Percentiles rank a stretch among this genome's conserved stretches.
phyloP scores from a whole-genome alignment of 306 rosid species.

The Datisca glomerata region DNA sequence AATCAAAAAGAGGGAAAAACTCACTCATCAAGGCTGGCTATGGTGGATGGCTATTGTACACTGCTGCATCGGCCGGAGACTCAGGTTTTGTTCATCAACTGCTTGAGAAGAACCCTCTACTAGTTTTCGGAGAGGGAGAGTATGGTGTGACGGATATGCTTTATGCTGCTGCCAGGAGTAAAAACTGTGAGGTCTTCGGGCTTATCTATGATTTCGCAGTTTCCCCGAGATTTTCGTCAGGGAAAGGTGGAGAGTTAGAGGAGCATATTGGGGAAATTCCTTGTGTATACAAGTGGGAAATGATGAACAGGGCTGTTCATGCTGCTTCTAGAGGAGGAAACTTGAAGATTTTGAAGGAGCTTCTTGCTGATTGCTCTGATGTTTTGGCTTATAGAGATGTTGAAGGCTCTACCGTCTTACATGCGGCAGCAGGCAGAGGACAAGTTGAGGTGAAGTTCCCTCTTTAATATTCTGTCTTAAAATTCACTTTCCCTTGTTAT shows the following conservation, averaged over 20 bases:
- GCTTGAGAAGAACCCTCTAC: slow-evolving; percentile 43
- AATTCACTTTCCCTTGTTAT: background rate
- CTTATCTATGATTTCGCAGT: slow-evolving; percentile 58
- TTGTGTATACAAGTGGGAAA: slow-evolving; percentile 67
- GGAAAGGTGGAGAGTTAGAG: slow-evolving; percentile 41
- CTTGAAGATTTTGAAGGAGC: slow-evolving; percentile 52
- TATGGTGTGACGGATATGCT: slow-evolving; percentile 63
- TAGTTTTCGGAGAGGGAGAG: slow-evolving; percentile 72
- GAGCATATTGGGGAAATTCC: slow-evolving; percentile 62
- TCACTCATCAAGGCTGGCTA: slow-evolving; percentile 75
- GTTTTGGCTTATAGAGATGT: slow-evolving; percentile 72
- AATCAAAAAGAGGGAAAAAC: slow-evolving; percentile 45
- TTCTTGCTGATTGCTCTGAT: slow-evolving; percentile 54
- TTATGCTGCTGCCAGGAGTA: slow-evolving; percentile 60
- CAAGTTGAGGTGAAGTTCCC: slow-evolving; percentile 63
- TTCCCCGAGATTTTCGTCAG: slow-evolving; percentile 53
- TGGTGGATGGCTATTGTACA: slow-evolving; percentile 97
- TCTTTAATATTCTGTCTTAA: slow-evolving; percentile 9
- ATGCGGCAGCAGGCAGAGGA: slow-evolving; percentile 95
- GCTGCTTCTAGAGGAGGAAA: slow-evolving; percentile 98
- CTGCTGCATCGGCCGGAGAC: slow-evolving; percentile 95
- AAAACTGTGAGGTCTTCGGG: slow-evolving; percentile 40
- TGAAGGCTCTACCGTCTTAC: slow-evolving; percentile 71
- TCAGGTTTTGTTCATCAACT: slow-evolving; percentile 44
- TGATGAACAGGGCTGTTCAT: slow-evolving; percentile 80